Evolutionary conservation across 768 basidiomycete species (phyloP).

Genomic region (Lentinula boryana): DNA sequence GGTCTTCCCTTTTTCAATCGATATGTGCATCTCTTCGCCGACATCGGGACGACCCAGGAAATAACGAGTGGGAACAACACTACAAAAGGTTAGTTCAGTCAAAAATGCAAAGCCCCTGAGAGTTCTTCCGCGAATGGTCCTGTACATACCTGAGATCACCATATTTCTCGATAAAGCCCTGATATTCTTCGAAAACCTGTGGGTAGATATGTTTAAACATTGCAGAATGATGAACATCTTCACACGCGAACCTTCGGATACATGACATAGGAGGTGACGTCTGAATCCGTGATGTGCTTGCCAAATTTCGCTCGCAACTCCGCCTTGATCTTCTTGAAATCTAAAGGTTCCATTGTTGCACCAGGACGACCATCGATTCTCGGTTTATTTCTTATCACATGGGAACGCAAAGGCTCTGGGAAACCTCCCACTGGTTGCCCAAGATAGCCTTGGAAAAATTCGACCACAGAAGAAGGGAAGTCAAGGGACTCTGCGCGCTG

Average conservation of each 20-base stretch:
- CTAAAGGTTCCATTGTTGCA: constrained; percentile 76
- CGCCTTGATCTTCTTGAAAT: constrained; percentile 95
- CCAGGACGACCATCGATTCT: constrained; percentile 95
- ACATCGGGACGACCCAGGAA: constrained; percentile 90
- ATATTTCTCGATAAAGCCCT: constrained; percentile 91
- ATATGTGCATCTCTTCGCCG: constrained; percentile 95
- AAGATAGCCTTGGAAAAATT: constrained; percentile 99
- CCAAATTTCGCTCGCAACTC: constrained; percentile 93
- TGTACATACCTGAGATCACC: constrained; percentile 82
- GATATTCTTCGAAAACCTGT: constrained; percentile 96
- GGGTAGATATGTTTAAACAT: neutral
- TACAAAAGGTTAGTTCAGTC: constrained; percentile 23
- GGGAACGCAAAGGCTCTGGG: constrained; percentile 91
- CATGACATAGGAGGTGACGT: constrained; percentile 96
- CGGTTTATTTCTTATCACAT: constrained; percentile 89
- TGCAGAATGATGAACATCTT: neutral
- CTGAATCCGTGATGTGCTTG: constrained; percentile 87
- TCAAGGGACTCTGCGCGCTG: constrained; percentile 85
- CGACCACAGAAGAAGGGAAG: constrained; percentile 95
- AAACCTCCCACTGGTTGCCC: constrained; percentile 98
- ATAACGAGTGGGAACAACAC: constrained; percentile 93
- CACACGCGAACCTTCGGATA: constrained; percentile 75
- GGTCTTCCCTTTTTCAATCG: constrained; percentile 95
- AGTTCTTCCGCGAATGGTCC: neutral
- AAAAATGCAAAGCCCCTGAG: neutral